Percentiles rank a stretch among this genome's conserved stretches.
Evolutionary conservation across 805 yeast genomes (phyloP).

Genomic region (Alloascoidea africana): DNA sequence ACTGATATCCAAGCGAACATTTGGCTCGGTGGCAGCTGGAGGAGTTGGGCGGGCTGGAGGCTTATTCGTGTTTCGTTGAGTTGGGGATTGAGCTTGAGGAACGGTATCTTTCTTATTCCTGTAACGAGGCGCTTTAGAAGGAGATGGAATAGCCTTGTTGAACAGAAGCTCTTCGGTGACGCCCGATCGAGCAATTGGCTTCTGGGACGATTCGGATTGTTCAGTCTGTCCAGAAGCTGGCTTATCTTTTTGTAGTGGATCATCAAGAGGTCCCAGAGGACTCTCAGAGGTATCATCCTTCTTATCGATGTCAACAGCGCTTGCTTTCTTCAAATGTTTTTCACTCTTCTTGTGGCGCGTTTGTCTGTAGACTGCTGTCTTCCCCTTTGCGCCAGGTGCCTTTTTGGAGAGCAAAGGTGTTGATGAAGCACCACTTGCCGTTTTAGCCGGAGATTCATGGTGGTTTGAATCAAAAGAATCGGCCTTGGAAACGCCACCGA

Average conservation of each 20-base stretch:
- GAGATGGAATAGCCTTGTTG: background rate
- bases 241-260: too few species aligned
- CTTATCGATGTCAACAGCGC: background rate
- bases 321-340: background rate
- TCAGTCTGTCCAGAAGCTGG: background rate
- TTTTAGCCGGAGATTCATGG: too few species aligned
- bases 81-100: background rate
- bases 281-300: background rate
- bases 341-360: background rate
- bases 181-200: background rate
- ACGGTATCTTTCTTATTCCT: background rate
- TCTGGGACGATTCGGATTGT: background rate
- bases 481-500: too few species aligned
- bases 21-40: background rate
- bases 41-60: background rate
- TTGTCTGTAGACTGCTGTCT: background rate
- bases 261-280: background rate
- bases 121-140: background rate
- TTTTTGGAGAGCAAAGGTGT: too few species aligned
- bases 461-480: too few species aligned
- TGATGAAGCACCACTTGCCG: too few species aligned
- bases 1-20: constrained; percentile 35
- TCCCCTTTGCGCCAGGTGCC: too few species aligned
- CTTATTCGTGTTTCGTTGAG: background rate
- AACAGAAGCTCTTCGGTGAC: background rate